Evolutionary conservation across 2,329 filamentous ascomycete species (phyloP).

Genomic region (Acrocalymma vagum): DNA sequence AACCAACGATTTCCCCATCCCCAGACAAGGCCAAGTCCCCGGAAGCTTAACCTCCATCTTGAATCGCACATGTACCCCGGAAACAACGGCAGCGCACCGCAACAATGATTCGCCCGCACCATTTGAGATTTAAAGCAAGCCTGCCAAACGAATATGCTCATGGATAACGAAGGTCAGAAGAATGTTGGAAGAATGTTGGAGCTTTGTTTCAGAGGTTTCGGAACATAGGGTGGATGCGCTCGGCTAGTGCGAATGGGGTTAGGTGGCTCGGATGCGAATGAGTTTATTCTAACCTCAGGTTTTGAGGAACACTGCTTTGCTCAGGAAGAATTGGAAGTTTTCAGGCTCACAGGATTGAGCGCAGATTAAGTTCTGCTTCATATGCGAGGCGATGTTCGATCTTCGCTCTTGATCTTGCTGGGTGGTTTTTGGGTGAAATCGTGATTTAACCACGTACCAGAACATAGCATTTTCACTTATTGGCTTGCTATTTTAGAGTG

Average conservation of each 20-base stretch:
- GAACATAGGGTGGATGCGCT: slow-evolving; percentile 2
- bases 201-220: slow-evolving; percentile 5
- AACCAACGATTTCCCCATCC: too few species aligned
- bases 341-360: too few species aligned
- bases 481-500: slow-evolving; percentile 6
- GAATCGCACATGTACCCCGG: background rate
- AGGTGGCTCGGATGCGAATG: slow-evolving; percentile 18
- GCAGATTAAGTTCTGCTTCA: too few species aligned
- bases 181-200: slow-evolving; percentile 18
- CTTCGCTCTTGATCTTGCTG: background rate
- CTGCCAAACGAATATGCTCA: slow-evolving; percentile 10
- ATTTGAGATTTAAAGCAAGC: slow-evolving; percentile 11
- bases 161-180: slow-evolving; percentile 10
- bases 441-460: slow-evolving; percentile 10
- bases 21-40: too few species aligned
- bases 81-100: slow-evolving; percentile 4
- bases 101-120: slow-evolving; percentile 9
- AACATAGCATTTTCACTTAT: slow-evolving; percentile 16
- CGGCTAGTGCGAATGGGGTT: slow-evolving; percentile 17
- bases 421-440: slow-evolving; percentile 6
- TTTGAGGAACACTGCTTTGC: slow-evolving; percentile 7
- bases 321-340: slow-evolving; percentile 3
- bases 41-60: too few species aligned
- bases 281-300: slow-evolving; percentile 28
- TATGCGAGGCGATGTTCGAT: background rate